Conservation (phyloP, 2,329 filamentous ascomycete species). For the Cladophialophora chaetospira region DNA sequence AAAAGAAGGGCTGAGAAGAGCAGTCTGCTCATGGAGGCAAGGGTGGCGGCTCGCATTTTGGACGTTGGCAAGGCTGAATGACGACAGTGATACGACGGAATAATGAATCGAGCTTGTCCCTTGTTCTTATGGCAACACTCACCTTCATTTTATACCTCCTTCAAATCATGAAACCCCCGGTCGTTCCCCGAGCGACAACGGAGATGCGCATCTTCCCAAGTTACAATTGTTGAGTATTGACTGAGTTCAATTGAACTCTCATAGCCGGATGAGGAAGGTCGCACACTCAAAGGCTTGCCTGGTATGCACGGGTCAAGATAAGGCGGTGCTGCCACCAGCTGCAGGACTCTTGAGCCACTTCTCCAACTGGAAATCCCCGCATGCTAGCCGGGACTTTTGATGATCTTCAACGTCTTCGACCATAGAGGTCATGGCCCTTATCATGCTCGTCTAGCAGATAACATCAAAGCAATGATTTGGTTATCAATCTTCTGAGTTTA, state of each 20-base stretch:
- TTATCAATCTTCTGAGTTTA: not conserved
- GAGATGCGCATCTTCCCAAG: slow-evolving; percentile 1
- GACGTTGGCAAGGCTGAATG: slow-evolving; percentile 3
- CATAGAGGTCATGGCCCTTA: not conserved
- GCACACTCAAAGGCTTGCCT: not conserved
- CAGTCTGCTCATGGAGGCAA: not conserved
- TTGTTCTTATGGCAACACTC: not conserved
- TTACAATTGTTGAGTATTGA: not conserved
- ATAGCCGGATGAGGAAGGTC: not conserved
- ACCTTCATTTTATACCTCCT: slow-evolving; percentile 3
- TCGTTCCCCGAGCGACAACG: not conserved
- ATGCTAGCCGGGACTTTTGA: not conserved
- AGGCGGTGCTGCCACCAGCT: not conserved
- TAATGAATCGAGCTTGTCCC: no score
- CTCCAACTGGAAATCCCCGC: not conserved
- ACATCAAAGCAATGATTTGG: not conserved
- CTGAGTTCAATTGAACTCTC: not conserved
- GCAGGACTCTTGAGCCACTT: not conserved
- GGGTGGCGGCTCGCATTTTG: not conserved
- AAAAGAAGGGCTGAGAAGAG: slow-evolving; percentile 4
- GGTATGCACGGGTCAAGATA: no score
- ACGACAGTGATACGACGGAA: not conserved
- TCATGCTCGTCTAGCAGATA: not conserved
- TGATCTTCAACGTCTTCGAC: not conserved
- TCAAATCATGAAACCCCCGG: not conserved